phyloP scores from a whole-genome alignment of 2,329 filamentous ascomycete species.

The Hymenoscyphus linearis region DNA sequence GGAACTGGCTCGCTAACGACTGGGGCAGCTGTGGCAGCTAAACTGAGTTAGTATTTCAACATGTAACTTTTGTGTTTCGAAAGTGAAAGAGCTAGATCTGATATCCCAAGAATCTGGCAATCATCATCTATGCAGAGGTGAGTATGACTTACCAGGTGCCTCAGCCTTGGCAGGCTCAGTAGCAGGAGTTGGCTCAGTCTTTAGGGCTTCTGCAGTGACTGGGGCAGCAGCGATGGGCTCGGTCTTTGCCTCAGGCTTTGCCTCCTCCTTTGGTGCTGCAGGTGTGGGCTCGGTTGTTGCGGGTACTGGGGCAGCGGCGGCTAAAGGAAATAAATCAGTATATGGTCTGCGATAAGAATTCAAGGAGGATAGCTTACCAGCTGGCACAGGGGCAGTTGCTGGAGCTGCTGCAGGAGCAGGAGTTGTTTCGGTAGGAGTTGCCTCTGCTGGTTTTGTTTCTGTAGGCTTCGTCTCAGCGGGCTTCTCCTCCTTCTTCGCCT shows the following conservation, averaged over 20 bases:
- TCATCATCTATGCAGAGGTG: background rate
- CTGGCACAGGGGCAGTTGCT: conserved; percentile 2
- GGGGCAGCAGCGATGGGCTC: conserved; percentile 10
- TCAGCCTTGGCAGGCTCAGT: conserved; percentile 20
- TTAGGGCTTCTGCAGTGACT: background rate
- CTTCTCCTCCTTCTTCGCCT: conserved; percentile 27
- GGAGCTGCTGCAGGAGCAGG: conserved; percentile 14
- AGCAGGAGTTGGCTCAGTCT: conserved; percentile 4
- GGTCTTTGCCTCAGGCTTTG: conserved; percentile 10
- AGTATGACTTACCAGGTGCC: conserved; percentile 7
- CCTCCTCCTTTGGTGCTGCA: conserved; percentile 17
- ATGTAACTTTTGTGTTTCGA: background rate
- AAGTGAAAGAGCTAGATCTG: background rate
- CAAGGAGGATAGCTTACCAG: conserved; percentile 1
- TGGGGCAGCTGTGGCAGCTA: conserved; percentile 14
- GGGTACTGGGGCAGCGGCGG: background rate
- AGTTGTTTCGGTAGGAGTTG: conserved; percentile 18
- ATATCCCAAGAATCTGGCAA: background rate
- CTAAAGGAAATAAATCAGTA: background rate
- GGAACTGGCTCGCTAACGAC: conserved; percentile 7
- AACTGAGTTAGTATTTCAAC: conserved; percentile 1
- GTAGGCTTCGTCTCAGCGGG: conserved; percentile 19
- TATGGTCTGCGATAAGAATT: background rate
- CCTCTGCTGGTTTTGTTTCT: conserved; percentile 10
- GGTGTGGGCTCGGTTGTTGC: conserved; percentile 4